A percentile compares a stretch with the other conserved stretches of the same genome.
Evolutionary conservation across 1,284 basidiomycete genomes (phyloP).

Genomic region (Grifola frondosa): DNA sequence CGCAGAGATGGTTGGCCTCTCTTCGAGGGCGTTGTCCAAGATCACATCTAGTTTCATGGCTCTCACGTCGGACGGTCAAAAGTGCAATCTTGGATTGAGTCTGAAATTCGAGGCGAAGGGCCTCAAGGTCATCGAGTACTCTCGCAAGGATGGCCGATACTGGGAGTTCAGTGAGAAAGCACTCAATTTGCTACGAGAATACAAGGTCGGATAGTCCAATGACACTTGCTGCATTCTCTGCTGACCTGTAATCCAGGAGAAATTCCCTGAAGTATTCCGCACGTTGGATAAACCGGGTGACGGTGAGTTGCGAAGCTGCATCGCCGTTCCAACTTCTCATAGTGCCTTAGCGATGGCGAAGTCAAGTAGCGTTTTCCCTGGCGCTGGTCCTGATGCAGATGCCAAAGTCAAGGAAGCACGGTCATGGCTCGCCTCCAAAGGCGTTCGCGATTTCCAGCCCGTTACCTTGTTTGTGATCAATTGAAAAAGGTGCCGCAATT

Average conservation of each 20-base stretch:
- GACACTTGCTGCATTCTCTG: slow-evolving; percentile 1
- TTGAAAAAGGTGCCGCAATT: slow-evolving; percentile 68
- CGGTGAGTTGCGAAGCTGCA: slow-evolving; percentile 54
- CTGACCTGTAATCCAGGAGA: slow-evolving; percentile 39
- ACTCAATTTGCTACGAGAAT: slow-evolving; percentile 78
- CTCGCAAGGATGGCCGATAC: slow-evolving; percentile 76
- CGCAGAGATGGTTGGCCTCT: slow-evolving; percentile 69
- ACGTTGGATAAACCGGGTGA: slow-evolving; percentile 68
- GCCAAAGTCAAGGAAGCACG: slow-evolving; percentile 76
- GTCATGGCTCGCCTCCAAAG: slow-evolving; percentile 84
- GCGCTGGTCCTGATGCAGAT: slow-evolving; percentile 58
- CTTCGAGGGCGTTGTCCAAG: slow-evolving; percentile 77
- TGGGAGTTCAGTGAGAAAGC: slow-evolving; percentile 97
- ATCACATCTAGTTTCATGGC: slow-evolving; percentile 95
- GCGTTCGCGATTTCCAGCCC: slow-evolving; percentile 88
- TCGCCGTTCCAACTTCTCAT: background rate
- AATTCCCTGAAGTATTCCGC: slow-evolving; percentile 82
- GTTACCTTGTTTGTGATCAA: slow-evolving; percentile 93
- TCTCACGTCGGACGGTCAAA: slow-evolving; percentile 68
- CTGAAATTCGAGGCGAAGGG: slow-evolving; percentile 97
- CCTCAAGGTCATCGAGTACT: slow-evolving; percentile 95
- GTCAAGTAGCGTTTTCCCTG: slow-evolving; percentile 72
- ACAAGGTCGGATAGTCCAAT: slow-evolving; percentile 54
- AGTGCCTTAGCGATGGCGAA: slow-evolving; percentile 66
- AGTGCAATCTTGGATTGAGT: slow-evolving; percentile 90